phyloP scores from a whole-genome alignment of 352 stramenopile species.

The Globisporangium rhizosaccharum region DNA sequence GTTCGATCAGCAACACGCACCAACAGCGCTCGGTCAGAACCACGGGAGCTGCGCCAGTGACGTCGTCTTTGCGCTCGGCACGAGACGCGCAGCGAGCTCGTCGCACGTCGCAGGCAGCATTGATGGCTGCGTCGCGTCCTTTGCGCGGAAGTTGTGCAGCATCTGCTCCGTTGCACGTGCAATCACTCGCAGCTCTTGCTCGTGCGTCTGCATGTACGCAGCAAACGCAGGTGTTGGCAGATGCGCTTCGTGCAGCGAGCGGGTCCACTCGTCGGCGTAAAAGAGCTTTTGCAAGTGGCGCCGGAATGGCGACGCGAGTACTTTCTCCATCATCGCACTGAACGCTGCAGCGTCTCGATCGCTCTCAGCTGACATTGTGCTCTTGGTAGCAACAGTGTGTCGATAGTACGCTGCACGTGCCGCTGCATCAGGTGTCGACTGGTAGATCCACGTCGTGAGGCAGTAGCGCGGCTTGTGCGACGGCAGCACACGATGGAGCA shows the following conservation, averaged over 20 bases:
- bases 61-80: slow-evolving; percentile 18
- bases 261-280: slow-evolving; percentile 47
- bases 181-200: slow-evolving; percentile 48
- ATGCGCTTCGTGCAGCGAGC: slow-evolving; percentile 59
- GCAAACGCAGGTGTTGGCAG: slow-evolving; percentile 39
- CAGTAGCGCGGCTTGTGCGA: slow-evolving; percentile 39
- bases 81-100: slow-evolving; percentile 23
- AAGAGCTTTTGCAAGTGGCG: slow-evolving; percentile 56
- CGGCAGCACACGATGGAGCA: slow-evolving; percentile 74
- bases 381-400: not conserved
- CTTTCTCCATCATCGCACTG: slow-evolving; percentile 35
- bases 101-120: slow-evolving; percentile 24
- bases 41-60: slow-evolving; percentile 30
- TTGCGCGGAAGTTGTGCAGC: slow-evolving; percentile 53
- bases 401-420: slow-evolving; percentile 24
- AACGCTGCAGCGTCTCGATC: slow-evolving; percentile 10
- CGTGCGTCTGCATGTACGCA: slow-evolving; percentile 57
- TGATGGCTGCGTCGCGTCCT: slow-evolving; percentile 22
- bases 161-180: slow-evolving; percentile 42
- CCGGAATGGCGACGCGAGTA: slow-evolving; percentile 54
- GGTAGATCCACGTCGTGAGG: slow-evolving; percentile 74
- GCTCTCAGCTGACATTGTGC: not conserved
- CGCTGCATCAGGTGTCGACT: slow-evolving; percentile 17
- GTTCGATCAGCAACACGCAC: too few relatives aligned
- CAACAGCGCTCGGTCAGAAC: slow-evolving; percentile 24